Conservation (phyloP, 2,329 filamentous ascomycete species). For the Cladorrhinum sp. region DNA sequence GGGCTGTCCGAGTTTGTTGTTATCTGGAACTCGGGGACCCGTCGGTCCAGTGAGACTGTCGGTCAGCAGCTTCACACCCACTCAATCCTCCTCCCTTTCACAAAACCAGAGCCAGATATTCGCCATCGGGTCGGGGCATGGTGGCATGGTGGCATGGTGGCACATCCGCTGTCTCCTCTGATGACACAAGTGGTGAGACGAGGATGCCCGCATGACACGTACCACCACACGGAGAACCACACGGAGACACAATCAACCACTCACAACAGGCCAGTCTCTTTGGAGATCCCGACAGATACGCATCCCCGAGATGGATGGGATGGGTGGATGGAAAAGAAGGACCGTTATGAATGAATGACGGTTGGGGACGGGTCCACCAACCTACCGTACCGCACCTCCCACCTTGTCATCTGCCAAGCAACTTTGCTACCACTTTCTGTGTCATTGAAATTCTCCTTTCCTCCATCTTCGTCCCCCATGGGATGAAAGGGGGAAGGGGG, state of each 20-base stretch:
- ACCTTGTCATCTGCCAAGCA: neutral
- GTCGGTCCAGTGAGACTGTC: neutral
- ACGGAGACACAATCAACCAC: neutral
- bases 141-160: too few species aligned
- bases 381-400: neutral
- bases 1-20: neutral
- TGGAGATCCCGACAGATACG: neutral
- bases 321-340: neutral
- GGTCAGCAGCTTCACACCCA: neutral
- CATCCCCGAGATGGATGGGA: neutral
- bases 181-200: slow-evolving; percentile 3
- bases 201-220: neutral
- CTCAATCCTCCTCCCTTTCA: neutral
- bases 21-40: neutral
- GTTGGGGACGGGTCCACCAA: neutral
- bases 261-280: neutral
- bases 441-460: neutral
- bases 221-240: neutral
- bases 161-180: neutral
- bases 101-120: neutral
- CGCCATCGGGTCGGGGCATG: slow-evolving; percentile 3
- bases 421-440: neutral
- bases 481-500: neutral
- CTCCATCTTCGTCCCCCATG: neutral
- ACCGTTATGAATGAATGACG: neutral